Base-by-base conservation (phyloP, 139 green algal genomes). In the Raphidocelis subcapitata region DNA sequence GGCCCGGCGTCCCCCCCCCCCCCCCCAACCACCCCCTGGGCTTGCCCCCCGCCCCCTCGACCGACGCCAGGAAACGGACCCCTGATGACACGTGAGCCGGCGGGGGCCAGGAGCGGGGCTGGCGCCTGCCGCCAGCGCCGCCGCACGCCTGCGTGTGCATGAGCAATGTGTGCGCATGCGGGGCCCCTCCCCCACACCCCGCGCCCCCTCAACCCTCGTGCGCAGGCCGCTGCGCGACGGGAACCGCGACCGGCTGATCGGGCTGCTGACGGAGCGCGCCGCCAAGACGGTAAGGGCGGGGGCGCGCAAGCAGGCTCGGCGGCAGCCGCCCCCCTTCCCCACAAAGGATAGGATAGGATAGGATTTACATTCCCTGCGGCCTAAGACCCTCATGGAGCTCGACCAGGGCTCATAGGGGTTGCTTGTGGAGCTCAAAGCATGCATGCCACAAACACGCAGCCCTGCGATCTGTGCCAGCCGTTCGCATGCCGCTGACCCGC, bases 191-290 rank as follows among this genome's bases (percentile, higher is more conserved):
- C 14, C 87, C 87, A 26, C 76, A 76, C 57, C 62, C 75, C 37
- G 62, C 86, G 10, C 82, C 46, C 31, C 83, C 85, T 0, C 80
- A 91, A 46, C 90, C n/a, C n/a, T n/a, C n/a, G n/a, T n/a, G n/a
- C n/a, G 95, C 79, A 86, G 79, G 2, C 90, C 90, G 14, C 75
- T 96, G 36, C 82, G 91, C 18, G 91, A 95, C 46, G 91, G 86
- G 32, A 96, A 96, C 82, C 57, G 89, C 0, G 91, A 96, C 69
- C 62, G 89, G 3, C 57, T 96, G 3, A 86, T 96, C 44, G 91
- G 91, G 2, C 74, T 96, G 33, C 74, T 96, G 0, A 96, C 91
- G 5, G 83, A 92, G 23, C 76, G 90, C n/a, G n/a, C n/a, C n/a
- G n/a, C n/a, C n/a, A n/a, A n/a, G n/a, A n/a, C n/a, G n/a, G n/a